phyloP scores from a whole-genome alignment of 2,329 filamentous ascomycete species.

The Talaromyces sp. region DNA sequence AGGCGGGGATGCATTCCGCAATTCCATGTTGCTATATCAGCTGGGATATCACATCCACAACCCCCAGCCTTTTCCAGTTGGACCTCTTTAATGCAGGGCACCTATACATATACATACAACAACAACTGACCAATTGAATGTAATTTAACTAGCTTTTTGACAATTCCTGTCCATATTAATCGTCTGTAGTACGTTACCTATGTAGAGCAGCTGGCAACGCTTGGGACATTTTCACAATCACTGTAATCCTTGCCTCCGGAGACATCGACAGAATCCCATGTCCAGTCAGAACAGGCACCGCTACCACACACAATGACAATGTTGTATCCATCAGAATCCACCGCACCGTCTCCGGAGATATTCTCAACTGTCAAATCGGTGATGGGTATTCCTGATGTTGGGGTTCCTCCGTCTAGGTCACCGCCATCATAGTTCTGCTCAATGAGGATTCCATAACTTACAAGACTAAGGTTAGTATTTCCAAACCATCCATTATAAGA shows the following conservation, averaged over 20 bases:
- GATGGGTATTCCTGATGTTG: constrained; percentile 18
- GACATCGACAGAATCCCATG: constrained; percentile 45
- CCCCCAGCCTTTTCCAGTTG: no score
- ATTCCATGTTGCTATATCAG: no score
- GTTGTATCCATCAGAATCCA: constrained; percentile 28
- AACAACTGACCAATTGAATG: no score
- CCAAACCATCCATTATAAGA: no score
- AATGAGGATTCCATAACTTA: constrained; percentile 45
- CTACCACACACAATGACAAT: constrained; percentile 53
- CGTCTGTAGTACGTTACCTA: not conserved
- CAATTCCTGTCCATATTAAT: not conserved
- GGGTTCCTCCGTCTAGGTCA: constrained; percentile 29
- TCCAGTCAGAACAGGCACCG: constrained; percentile 50
- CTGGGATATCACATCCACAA: no score
- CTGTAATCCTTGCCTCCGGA: constrained; percentile 47
- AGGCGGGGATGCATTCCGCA: no score
- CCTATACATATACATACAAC: not conserved
- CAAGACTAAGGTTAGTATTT: not conserved
- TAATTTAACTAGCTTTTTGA: not conserved
- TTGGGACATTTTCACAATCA: constrained; percentile 39
- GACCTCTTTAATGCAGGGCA: no score
- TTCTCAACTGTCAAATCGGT: constrained; percentile 30
- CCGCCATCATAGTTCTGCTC: constrained; percentile 54
- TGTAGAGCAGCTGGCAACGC: constrained; percentile 24
- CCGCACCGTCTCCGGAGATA: constrained; percentile 27